These are phyloP conservation scores for Cephaloascus albidus DNA, from an alignment of 805 yeast species.

Conservation along the genomic window DNA sequence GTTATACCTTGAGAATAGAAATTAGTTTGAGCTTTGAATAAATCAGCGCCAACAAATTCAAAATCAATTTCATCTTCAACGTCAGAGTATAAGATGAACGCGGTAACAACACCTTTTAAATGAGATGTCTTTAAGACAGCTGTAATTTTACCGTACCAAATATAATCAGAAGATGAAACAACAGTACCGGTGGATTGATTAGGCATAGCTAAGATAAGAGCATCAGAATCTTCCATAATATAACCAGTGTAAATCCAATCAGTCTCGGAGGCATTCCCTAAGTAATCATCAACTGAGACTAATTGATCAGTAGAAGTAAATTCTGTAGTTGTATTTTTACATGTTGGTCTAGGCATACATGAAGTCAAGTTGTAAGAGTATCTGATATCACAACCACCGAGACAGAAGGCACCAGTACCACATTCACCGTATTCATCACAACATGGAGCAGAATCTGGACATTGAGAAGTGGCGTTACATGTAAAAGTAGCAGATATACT, in stretches of 20 bases:
- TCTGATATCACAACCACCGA: conserved; percentile 82
- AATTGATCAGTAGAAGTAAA: conserved; percentile 25
- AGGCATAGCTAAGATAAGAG: conserved; percentile 66
- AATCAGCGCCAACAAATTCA: conserved; percentile 6
- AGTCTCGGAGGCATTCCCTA: conserved; percentile 61
- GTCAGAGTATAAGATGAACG: conserved; percentile 73
- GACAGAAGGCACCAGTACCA: conserved; percentile 68
- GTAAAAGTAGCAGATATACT: conserved; percentile 3
- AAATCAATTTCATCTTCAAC: conserved; percentile 62
- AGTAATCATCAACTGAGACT: conserved; percentile 12
- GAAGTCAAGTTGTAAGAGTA: conserved; percentile 55
- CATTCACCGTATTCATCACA: conserved; percentile 76
- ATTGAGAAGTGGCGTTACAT: conserved; percentile 46
- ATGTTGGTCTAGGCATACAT: conserved; percentile 82
- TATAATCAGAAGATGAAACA: conserved; percentile 63
- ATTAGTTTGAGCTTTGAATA: conserved; percentile 64
- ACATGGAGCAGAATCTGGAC: conserved; percentile 81
- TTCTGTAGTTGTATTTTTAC: conserved; percentile 36
- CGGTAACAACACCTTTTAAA: conserved; percentile 72
- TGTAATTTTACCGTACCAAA: conserved; percentile 83
- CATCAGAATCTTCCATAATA: conserved; percentile 40
- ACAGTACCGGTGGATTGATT: conserved; percentile 68
- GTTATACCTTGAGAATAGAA: conserved; percentile 69
- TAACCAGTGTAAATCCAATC: conserved; percentile 71
- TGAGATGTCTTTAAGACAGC: conserved; percentile 67